phyloP scores from a whole-genome alignment of 768 basidiomycete genomes.

The Punctularia strigosozonata region DNA sequence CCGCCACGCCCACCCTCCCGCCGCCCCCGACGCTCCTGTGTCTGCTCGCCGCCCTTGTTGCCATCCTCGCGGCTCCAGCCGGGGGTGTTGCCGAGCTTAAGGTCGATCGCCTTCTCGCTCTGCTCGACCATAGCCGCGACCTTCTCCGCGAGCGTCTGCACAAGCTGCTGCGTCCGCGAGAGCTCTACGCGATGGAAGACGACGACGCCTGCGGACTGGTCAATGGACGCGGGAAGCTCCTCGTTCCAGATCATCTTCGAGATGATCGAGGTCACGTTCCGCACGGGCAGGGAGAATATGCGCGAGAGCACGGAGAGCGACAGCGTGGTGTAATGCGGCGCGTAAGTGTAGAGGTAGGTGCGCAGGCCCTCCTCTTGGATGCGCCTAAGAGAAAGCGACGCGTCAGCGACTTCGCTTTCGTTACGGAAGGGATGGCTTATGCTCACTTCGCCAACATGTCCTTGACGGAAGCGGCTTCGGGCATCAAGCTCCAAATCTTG shows the following conservation, averaged over 20 bases:
- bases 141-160: slow-evolving; percentile 82
- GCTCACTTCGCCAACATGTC: slow-evolving; percentile 89
- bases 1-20: slow-evolving; percentile 56
- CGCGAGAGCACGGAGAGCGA: slow-evolving; percentile 80
- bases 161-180: slow-evolving; percentile 81
- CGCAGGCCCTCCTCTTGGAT: slow-evolving; percentile 97
- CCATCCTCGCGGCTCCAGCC: slow-evolving; percentile 60
- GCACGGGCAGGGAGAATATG: slow-evolving; percentile 76
- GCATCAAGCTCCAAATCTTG: slow-evolving; percentile 97
- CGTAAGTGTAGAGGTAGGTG: slow-evolving; percentile 97
- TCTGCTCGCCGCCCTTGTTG: slow-evolving; percentile 62
- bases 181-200: slow-evolving; percentile 90
- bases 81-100: slow-evolving; percentile 60
- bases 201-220: slow-evolving; percentile 81
- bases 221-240: slow-evolving; percentile 85
- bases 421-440: neutral
- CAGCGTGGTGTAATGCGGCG: slow-evolving; percentile 84
- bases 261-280: slow-evolving; percentile 80
- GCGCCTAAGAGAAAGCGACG: slow-evolving; percentile 40
- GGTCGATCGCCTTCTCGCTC: slow-evolving; percentile 82
- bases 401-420: slow-evolving; percentile 2
- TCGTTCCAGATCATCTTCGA: slow-evolving; percentile 99
- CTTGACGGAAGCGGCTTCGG: slow-evolving; percentile 76
- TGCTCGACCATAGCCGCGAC: slow-evolving; percentile 78
- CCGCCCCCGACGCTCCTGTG: slow-evolving; percentile 66